Base-by-base conservation (phyloP, 2,329 filamentous ascomycete species). In the Colletotrichum plurivorum region DNA sequence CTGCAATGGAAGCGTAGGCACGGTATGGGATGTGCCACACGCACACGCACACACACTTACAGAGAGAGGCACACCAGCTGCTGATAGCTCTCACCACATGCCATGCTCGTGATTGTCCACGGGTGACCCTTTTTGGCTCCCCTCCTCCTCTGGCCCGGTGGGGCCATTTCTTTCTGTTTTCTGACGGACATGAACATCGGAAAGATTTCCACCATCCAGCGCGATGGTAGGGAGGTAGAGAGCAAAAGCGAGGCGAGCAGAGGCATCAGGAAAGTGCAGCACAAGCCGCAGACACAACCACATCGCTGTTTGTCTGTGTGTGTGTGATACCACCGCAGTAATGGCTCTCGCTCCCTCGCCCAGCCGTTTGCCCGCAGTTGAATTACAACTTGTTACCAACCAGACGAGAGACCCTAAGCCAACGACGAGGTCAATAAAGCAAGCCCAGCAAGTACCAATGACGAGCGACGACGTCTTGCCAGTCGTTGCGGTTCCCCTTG, bases 141-240 rank as follows among this genome's bases (percentile, higher is more conserved):
- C 25, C 18, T 66, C 31, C 39, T 20, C 8, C 49, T 20, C 55
- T 27, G 43, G 48, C 20, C 31, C 55, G 22, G 43, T 56, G 62
- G 49, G 18, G 31, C 36, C 25, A 52, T 46, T 46, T 25, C 3
- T 25, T 36, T 36, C 10, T 27, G 3, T 41, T 61, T 57, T 45
- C 55, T 52, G 55, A 67, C 55, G 45, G 51, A 46, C 53, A 63
- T 67, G 62, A 56, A 18, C 13, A 60, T 41, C 25, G 45, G 45
- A 46, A 41, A 67, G 49, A 55, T 61, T 36, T 43, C 43, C 51
- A 60, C 49, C 54, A 69, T 25, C 63, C 55, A 69, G 52, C n/a
- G n/a, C 13, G 4, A 41, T 43, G 25, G 5, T 22, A 27, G 5
- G n/a, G 27, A 22, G 49, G 13, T 10, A 9, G 31, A 36, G 31